phyloP scores from a whole-genome alignment of 768 basidiomycete genomes.

The Pisolithus microcarpus region DNA sequence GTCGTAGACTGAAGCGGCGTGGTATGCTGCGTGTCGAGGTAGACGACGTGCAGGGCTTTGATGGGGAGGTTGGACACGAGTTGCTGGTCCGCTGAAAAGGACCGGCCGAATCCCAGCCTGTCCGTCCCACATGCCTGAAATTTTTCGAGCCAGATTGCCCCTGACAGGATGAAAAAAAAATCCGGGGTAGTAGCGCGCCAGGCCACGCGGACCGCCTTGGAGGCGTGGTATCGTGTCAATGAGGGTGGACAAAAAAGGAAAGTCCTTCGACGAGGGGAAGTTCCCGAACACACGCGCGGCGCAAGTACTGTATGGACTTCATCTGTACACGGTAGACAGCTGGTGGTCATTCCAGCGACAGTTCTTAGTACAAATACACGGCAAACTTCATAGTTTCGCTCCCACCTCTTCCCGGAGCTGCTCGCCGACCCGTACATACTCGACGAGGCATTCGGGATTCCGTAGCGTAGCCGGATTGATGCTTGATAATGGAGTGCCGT shows the following conservation, averaged over 20 bases:
- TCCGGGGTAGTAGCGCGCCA: too few species aligned
- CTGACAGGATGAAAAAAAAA: constrained; percentile 9
- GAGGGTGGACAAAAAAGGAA: too few species aligned
- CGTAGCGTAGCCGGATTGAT: constrained; percentile 68
- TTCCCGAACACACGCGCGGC: too few species aligned
- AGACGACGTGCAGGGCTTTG: constrained; percentile 6
- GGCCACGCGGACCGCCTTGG: too few species aligned
- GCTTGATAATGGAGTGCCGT: constrained; percentile 59
- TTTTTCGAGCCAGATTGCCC: constrained; percentile 4
- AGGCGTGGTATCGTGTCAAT: too few species aligned
- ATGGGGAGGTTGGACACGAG: constrained; percentile 20
- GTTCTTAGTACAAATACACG: neutral
- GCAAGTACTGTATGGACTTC: too few species aligned
- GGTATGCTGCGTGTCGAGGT: constrained; percentile 20
- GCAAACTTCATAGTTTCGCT: constrained; percentile 1
- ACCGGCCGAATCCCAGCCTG: constrained; percentile 14
- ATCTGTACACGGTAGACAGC: too few species aligned
- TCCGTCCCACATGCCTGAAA: constrained; percentile 13
- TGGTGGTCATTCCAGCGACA: too few species aligned
- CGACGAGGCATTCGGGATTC: constrained; percentile 64
- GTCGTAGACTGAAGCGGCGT: constrained; percentile 20
- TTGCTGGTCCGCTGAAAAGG: constrained; percentile 20
- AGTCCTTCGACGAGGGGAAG: too few species aligned
- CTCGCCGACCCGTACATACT: constrained; percentile 51
- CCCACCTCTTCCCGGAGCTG: constrained; percentile 41